phyloP scores from a whole-genome alignment of 108 stramenopile species.

The Cyclostephanos tholiformis region DNA sequence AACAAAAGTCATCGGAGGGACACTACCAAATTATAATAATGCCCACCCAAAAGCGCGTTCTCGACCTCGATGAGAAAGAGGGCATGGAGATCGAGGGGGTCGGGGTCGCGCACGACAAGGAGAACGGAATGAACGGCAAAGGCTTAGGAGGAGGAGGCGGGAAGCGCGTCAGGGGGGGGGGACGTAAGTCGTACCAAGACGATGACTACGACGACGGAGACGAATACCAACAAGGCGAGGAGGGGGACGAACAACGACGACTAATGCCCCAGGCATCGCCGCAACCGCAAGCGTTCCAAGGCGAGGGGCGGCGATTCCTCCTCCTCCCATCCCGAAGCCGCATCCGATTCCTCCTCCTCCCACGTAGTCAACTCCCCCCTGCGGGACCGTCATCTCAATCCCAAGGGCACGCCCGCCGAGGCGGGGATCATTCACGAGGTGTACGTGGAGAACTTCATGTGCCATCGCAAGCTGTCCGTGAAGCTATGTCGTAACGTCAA shows the following conservation, averaged over 20 bases:
- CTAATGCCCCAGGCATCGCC: neutral
- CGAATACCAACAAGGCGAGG: slow-evolving; percentile 13
- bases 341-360: neutral
- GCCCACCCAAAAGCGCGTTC: no score
- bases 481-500: slow-evolving; percentile 88
- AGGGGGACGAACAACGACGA: neutral
- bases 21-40: neutral
- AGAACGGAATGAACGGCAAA: slow-evolving; percentile 16
- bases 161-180: slow-evolving; percentile 8
- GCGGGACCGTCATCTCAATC: slow-evolving; percentile 40
- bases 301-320: neutral
- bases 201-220: slow-evolving; percentile 23
- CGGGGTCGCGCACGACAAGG: slow-evolving; percentile 10
- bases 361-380: slow-evolving; percentile 27
- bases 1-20: neutral
- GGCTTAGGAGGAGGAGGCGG: slow-evolving; percentile 6
- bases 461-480: slow-evolving; percentile 76
- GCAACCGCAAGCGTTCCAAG: slow-evolving; percentile 6
- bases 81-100: neutral
- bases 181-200: slow-evolving; percentile 2
- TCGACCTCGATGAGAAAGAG: neutral
- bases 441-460: slow-evolving; percentile 97
- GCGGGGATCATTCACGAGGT: slow-evolving; percentile 75
- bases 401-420: slow-evolving; percentile 53
- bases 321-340: no score